phyloP scores from a whole-genome alignment of 768 basidiomycete genomes.

The Leccinum disarticulatum region DNA sequence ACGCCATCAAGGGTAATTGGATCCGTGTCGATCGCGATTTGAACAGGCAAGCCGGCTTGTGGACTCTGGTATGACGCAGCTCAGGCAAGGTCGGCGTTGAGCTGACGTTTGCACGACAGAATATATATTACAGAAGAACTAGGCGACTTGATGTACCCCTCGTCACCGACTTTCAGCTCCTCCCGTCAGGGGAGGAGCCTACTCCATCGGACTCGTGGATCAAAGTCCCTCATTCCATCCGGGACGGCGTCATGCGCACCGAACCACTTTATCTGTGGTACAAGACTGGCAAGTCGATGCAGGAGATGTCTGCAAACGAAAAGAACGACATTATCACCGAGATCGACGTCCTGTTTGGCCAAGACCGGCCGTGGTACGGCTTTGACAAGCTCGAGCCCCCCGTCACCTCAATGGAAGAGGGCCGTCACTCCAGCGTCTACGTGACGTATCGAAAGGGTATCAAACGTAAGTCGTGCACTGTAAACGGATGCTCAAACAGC shows the following conservation, averaged over 20 bases:
- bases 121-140: slow-evolving; percentile 84
- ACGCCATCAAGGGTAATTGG: slow-evolving; percentile 84
- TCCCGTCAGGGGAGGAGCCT: slow-evolving; percentile 54
- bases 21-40: slow-evolving; percentile 83
- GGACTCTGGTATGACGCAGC: slow-evolving; percentile 54
- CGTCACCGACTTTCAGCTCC: slow-evolving; percentile 68
- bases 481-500: neutral
- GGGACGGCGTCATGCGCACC: slow-evolving; percentile 57
- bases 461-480: slow-evolving; percentile 49
- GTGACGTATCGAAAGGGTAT: slow-evolving; percentile 71
- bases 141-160: slow-evolving; percentile 79
- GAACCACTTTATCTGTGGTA: slow-evolving; percentile 79
- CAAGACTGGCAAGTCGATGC: slow-evolving; percentile 60
- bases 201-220: slow-evolving; percentile 57
- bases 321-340: slow-evolving; percentile 77
- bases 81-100: neutral
- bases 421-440: slow-evolving; percentile 52
- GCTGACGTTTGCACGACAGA: slow-evolving; percentile 29
- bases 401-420: slow-evolving; percentile 45
- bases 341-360: slow-evolving; percentile 87
- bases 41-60: slow-evolving; percentile 61
- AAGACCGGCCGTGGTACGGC: slow-evolving; percentile 82
- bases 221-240: slow-evolving; percentile 59
- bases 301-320: slow-evolving; percentile 58
- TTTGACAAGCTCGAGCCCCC: slow-evolving; percentile 72